A percentile compares a stretch with the other conserved stretches of the same genome.
Evolutionary conservation across 805 yeast genomes (phyloP).

Genomic region (Saccharomycopsis capsularis): DNA sequence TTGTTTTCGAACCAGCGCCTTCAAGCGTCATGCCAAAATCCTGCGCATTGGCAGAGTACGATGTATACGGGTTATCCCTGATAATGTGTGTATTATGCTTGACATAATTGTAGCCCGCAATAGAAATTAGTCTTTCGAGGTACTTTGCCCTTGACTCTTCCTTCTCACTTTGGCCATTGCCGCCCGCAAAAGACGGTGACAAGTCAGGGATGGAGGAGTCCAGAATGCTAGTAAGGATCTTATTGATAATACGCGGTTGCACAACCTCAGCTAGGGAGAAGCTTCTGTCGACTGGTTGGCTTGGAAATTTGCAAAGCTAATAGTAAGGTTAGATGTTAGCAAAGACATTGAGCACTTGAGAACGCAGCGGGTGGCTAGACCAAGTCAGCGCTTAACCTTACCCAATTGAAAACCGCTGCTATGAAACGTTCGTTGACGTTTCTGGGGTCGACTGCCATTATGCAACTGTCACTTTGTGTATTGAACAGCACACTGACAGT

Average conservation of each 20-base stretch:
- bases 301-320: constrained; percentile 1
- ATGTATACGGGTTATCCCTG: too few species aligned
- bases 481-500: too few species aligned
- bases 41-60: background rate
- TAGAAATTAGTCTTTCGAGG: background rate
- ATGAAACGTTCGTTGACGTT: background rate
- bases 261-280: background rate
- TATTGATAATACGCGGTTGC: background rate
- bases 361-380: too few species aligned
- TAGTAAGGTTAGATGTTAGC: background rate
- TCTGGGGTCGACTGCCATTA: background rate
- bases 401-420: background rate
- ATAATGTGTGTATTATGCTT: background rate
- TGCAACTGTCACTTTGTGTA: background rate
- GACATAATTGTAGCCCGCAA: background rate
- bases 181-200: background rate
- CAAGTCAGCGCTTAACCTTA: background rate
- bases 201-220: background rate
- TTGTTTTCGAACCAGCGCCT: background rate
- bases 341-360: background rate
- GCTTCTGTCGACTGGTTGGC: background rate
- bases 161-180: too few species aligned
- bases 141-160: background rate
- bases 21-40: background rate
- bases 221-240: background rate